Evolutionary conservation across 768 basidiomycete genomes (phyloP).

Genomic region (Leccinum fibrillosum): DNA sequence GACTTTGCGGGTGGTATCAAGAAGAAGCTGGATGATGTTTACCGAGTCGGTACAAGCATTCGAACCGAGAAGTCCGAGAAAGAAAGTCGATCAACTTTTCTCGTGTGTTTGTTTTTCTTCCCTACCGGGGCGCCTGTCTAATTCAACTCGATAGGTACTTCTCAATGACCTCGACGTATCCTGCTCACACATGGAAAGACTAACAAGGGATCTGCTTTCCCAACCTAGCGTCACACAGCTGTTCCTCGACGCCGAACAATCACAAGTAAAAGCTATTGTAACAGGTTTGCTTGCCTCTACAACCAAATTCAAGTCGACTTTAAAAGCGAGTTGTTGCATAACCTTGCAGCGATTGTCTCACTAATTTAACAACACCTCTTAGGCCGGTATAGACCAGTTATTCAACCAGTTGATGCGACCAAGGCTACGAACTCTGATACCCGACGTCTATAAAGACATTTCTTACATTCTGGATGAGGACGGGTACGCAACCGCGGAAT

Average conservation of each 20-base stretch:
- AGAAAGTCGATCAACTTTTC: slow-evolving; percentile 76
- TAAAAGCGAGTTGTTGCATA: slow-evolving; percentile 57
- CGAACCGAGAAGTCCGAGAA: slow-evolving; percentile 76
- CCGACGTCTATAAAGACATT: slow-evolving; percentile 88
- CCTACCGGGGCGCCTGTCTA: background rate
- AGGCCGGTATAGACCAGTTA: slow-evolving; percentile 88
- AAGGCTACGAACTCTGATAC: slow-evolving; percentile 74
- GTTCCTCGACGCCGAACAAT: slow-evolving; percentile 59
- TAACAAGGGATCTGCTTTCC: slow-evolving; percentile 61
- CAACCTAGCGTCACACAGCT: slow-evolving; percentile 60
- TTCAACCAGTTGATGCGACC: slow-evolving; percentile 95
- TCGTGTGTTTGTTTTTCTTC: slow-evolving; percentile 51
- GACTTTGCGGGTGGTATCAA: slow-evolving; percentile 82
- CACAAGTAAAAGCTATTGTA: slow-evolving; percentile 46
- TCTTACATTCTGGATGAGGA: slow-evolving; percentile 91
- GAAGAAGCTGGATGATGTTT: slow-evolving; percentile 86
- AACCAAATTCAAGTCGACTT: slow-evolving; percentile 63
- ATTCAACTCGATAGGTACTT: slow-evolving; percentile 53
- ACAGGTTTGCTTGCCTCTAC: slow-evolving; percentile 51
- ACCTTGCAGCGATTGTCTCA: background rate
- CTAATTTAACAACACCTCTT: background rate
- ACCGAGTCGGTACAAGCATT: slow-evolving; percentile 50
- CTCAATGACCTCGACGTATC: slow-evolving; percentile 96
- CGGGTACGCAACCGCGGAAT: slow-evolving; percentile 75
- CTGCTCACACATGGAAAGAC: slow-evolving; percentile 80